Base-by-base conservation (phyloP, 2,329 filamentous ascomycete genomes). In the Pyrenochaeta sp. region DNA sequence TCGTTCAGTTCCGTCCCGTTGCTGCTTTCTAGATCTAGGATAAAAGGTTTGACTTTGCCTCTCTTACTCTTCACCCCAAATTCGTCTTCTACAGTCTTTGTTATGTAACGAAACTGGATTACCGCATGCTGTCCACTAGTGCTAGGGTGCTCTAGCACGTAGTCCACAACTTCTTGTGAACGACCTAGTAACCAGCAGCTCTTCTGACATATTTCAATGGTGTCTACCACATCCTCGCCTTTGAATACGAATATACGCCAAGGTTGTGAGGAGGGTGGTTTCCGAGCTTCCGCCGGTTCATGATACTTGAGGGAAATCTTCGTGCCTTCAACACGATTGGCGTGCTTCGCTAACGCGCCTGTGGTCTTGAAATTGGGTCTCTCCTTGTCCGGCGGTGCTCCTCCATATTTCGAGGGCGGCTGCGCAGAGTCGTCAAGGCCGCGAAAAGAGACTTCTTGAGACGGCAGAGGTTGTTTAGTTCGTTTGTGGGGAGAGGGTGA, bases 241-340 rank as follows among this genome's bases (percentile, higher is more conserved):
- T 97, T 97, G 84, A 99, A 99, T 18, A 97, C 85, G 73, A 96
- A 98, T 42, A 99, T 81, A 55, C 91, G 90, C 94, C 94, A 99
- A 51, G 86, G 80, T 63, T 95, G 87, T 49, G 87, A 88, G 0
- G 89, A 71, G 0, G 93, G 83, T 0, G 95, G 91, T 66, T 97
- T 97, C 54, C 95, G 90, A 44, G 94, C 91, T 79, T 99, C 95
- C 10, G 91, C 80, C 1, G 95, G 95, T 77, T 99, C 95, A 78
- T 97, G 91, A 76, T 99, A 99, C 80, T 98, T 98, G 41, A 99
- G 85, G 2, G 91, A 87, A 49, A 97, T 87, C 18, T 84, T 84
- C 3, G 87, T 89, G 51, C 91, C 91, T 9, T 85, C 85, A 58
- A 96, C 87, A 7, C 87, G 87, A 74, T 99, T 98, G 45, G 92